These are phyloP conservation scores for Platanus orientalis DNA, from an alignment of 164 flowering plant genomes.

Conservation along the genomic window DNA sequence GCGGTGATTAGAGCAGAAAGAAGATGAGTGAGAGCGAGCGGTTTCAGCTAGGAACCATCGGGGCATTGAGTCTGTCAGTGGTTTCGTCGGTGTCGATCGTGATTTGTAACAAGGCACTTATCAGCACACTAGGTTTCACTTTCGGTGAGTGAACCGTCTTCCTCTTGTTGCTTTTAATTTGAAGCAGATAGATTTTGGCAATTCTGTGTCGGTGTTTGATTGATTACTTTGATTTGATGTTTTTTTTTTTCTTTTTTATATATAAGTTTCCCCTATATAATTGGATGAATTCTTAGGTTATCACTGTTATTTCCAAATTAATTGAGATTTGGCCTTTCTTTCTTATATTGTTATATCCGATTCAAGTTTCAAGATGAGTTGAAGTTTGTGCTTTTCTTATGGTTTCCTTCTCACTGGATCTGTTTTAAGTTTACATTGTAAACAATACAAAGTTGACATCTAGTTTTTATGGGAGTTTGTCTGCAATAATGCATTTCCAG, in stretches of 20 bases:
- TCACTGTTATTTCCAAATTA: background rate
- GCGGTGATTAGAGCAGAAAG: background rate
- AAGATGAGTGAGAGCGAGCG: slow-evolving; percentile 52
- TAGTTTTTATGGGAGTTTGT: too few species aligned
- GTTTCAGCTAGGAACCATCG: slow-evolving; percentile 73
- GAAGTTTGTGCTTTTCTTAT: too few species aligned
- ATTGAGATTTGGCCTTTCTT: too few species aligned
- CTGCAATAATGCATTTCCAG: too few species aligned
- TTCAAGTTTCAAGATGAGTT: background rate
- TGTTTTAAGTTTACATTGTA: background rate
- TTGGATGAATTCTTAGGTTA: background rate
- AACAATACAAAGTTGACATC: background rate
- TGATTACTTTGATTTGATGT: background rate
- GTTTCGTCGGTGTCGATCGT: slow-evolving; percentile 74
- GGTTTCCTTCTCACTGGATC: background rate
- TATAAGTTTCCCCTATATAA: background rate
- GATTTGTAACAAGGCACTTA: slow-evolving; percentile 73
- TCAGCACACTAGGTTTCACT: slow-evolving; percentile 54
- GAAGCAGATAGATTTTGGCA: background rate
- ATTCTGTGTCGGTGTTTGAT: too few species aligned
- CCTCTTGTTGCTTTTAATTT: too few species aligned
- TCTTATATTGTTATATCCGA: background rate
- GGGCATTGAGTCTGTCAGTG: slow-evolving; percentile 68
- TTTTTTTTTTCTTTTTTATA: background rate
- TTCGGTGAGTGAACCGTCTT: slow-evolving; percentile 40